Conservation (phyloP, 352 stramenopile genomes). For the Phytophthora cajani region DNA sequence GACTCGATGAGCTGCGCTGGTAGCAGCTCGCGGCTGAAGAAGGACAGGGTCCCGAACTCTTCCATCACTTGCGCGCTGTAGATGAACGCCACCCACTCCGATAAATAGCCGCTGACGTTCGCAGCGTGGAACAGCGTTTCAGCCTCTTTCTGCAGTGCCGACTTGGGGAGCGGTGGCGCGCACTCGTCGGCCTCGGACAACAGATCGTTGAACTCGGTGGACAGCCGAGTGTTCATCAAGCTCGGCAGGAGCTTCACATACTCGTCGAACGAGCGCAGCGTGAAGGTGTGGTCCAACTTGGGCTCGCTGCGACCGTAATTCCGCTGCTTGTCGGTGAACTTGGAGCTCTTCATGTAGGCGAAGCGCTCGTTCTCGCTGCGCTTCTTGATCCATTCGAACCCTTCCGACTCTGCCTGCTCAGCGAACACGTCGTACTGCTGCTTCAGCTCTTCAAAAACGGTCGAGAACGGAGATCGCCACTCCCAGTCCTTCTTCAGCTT, state of each 20-base stretch:
- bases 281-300: slow-evolving; percentile 37
- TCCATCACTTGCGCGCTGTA: slow-evolving; percentile 48
- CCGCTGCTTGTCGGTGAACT: slow-evolving; percentile 30
- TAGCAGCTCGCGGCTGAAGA: slow-evolving; percentile 56
- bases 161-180: slow-evolving; percentile 10
- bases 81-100: slow-evolving; percentile 49
- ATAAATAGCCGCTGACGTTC: slow-evolving; percentile 29
- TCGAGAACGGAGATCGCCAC: slow-evolving; percentile 51
- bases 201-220: slow-evolving; percentile 28
- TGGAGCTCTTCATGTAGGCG: slow-evolving; percentile 37
- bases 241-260: slow-evolving; percentile 31
- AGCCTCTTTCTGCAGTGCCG: slow-evolving; percentile 11
- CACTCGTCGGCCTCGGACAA: slow-evolving; percentile 22
- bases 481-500: slow-evolving; percentile 44
- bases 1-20: slow-evolving; percentile 53
- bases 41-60: slow-evolving; percentile 53
- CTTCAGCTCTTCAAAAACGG: slow-evolving; percentile 27
- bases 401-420: slow-evolving; percentile 30
- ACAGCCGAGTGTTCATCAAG: slow-evolving; percentile 7
- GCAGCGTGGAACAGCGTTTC: slow-evolving; percentile 12
- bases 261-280: slow-evolving; percentile 36
- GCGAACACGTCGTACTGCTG: slow-evolving; percentile 37
- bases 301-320: slow-evolving; percentile 19
- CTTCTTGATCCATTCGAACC: slow-evolving; percentile 28
- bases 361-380: slow-evolving; percentile 19